Percentiles rank a stretch among this genome's conserved stretches.
Conservation (phyloP, 768 basidiomycete species). For the Russula compacta region DNA sequence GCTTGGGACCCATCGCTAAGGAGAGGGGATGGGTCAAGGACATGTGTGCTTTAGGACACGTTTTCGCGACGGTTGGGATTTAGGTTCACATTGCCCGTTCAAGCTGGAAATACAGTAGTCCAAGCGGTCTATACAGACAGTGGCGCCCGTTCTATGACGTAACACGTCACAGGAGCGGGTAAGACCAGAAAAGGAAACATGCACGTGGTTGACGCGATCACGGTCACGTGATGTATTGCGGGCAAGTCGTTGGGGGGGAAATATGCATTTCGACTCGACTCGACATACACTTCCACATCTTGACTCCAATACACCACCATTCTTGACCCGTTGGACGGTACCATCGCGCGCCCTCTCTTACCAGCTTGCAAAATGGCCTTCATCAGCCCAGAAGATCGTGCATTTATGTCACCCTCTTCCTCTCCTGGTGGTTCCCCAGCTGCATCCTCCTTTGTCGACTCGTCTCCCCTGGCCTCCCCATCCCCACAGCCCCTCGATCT, state of each 20-base stretch:
- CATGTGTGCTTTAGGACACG: not conserved
- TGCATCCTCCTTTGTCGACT: slow-evolving; percentile 7
- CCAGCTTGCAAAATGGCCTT: not conserved
- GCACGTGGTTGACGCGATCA: slow-evolving; percentile 1
- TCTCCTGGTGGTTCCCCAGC: slow-evolving; percentile 13
- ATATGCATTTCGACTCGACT: not conserved
- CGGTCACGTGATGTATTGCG: slow-evolving; percentile 9
- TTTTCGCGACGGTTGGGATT: not conserved
- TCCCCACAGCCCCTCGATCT: slow-evolving; percentile 13
- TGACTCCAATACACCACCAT: not conserved
- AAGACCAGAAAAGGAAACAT: not conserved
- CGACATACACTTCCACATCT: not conserved
- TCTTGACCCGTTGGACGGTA: not conserved
- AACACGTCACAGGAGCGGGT: not conserved
- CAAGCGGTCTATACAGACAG: not conserved
- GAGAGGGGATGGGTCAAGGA: not conserved
- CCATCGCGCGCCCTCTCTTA: too few species aligned
- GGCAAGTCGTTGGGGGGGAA: not conserved
- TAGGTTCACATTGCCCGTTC: not conserved
- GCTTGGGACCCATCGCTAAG: not conserved
- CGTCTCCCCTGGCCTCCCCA: slow-evolving; percentile 12
- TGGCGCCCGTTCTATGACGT: not conserved
- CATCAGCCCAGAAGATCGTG: slow-evolving; percentile 14
- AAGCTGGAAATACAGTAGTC: too few species aligned
- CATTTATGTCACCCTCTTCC: slow-evolving; percentile 17